These are phyloP conservation scores for Elaeis guineensis DNA, from an alignment of 176 grass and related monocot genomes.

Conservation along the genomic window DNA sequence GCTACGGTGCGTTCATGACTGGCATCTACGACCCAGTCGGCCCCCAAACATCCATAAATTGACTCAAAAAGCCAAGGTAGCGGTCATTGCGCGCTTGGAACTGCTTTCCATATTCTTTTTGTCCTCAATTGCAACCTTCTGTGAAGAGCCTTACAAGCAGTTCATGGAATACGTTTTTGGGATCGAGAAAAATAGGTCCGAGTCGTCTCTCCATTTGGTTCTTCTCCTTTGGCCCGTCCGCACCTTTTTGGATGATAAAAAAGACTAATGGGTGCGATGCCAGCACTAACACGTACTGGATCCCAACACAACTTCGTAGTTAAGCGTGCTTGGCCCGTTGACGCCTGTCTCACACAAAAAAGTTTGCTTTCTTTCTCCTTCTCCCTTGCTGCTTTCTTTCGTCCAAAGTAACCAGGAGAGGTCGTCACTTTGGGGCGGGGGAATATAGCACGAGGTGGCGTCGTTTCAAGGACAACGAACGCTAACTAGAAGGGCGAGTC, in stretches of 20 bases:
- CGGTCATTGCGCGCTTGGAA: background rate
- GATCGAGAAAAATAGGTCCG: conserved; percentile 4
- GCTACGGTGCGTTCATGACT: too few species aligned
- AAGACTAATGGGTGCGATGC: too few species aligned
- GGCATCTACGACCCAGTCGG: too few species aligned
- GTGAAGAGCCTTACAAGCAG: conserved; percentile 1
- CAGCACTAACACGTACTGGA: too few species aligned
- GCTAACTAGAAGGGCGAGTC: conserved; percentile 33
- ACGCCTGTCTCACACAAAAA: background rate
- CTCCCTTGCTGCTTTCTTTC: background rate
- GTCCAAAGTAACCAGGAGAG: conserved; percentile 3
- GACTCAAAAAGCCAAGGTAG: too few species aligned
- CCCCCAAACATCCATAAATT: too few species aligned
- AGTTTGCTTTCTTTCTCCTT: background rate
- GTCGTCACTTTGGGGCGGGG: background rate
- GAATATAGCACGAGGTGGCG: conserved; percentile 31
- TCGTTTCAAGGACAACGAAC: conserved; percentile 49
- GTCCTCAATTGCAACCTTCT: conserved; percentile 12
- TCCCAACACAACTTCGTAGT: background rate
- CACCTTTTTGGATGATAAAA: too few species aligned
- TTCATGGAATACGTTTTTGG: background rate
- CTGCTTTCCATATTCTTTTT: conserved; percentile 27
- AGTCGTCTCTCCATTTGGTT: conserved; percentile 3
- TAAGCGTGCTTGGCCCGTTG: background rate
- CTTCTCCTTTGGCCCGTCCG: too few species aligned